Evolutionary conservation across 495 filamentous ascomycete genomes (phyloP), one percentile per base, ranked within the genome.

Genomic region (Daldinia decipiens): DNA sequence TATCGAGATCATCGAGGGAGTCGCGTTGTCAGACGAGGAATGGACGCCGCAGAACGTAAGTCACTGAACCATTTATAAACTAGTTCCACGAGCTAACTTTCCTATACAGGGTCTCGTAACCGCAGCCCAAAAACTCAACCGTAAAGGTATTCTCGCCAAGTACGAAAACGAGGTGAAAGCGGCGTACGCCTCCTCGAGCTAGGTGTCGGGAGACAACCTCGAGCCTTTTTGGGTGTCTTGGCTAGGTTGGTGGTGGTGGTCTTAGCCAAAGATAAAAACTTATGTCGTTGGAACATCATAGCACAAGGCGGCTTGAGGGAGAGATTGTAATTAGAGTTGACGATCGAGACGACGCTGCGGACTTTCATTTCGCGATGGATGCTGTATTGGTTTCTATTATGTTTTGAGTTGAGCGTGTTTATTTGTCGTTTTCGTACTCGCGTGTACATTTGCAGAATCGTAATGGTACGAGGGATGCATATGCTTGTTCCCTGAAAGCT

Each of bases 41-140:
- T 99, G 95, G 95, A 98, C 91, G 27, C 92, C 95, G 56, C 91
- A 96, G 59, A 98, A 97, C 81, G 95, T 97, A 85, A 89, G 93
- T 85, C 59, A 66, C n/a, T 13, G 11, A 50, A 3, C 38, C 1
- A 64, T 51, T 7, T 66, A 24, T 11, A 7, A 31, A 15, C 54
- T 11, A 39, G 9, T 36, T 61, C 61, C 5, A 24, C 21, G 11
- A 63, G 65, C 77, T 81, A 73, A 82, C 65, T 58, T 8, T 50
- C 13, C 11, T 31, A n/a, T 55, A n/a, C 68, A 93, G 90, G 79
- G 79, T 63, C 75, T 92, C 19, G 86, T 89, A 12, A 93, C 91
- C 6, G 89, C 89, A 4, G 91, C 91, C n/a, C 89, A 92, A 79
- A 93, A 93, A 81, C 80, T 93, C 39, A 92, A 92, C 81, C 86